Evolutionary conservation across 169 alveolate species (phyloP).

Genomic region (Eimeria maxima): DNA sequence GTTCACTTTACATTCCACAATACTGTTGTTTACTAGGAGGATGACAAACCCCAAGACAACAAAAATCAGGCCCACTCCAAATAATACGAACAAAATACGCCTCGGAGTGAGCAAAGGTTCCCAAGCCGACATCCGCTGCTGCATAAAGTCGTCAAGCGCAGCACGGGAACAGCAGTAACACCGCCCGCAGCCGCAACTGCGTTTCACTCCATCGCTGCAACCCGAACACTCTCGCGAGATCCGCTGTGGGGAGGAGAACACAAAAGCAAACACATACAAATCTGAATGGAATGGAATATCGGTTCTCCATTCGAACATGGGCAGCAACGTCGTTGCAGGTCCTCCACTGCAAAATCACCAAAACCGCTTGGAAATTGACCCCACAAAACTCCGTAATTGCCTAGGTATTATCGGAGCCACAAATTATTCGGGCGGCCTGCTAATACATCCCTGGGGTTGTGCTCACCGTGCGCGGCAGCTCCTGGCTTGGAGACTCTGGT

Average conservation of each 20-base stretch:
- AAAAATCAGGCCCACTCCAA: slow-evolving; percentile 88
- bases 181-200: slow-evolving; percentile 74
- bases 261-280: background rate
- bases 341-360: background rate
- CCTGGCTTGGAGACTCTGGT: slow-evolving; percentile 27
- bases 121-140: slow-evolving; percentile 95
- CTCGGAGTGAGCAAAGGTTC: slow-evolving; percentile 94
- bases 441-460: background rate
- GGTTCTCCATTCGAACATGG: background rate
- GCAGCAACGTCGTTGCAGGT: background rate
- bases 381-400: background rate
- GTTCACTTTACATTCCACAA: slow-evolving; percentile 79
- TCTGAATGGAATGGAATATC: background rate
- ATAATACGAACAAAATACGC: slow-evolving; percentile 89
- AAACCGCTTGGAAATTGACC: background rate
- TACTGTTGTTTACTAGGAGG: slow-evolving; percentile 30
- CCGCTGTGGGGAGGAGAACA: background rate
- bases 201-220: slow-evolving; percentile 68
- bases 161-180: slow-evolving; percentile 74
- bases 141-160: slow-evolving; percentile 82
- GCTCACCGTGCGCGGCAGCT: slow-evolving; percentile 21
- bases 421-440: background rate
- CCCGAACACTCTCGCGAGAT: slow-evolving; percentile 49
- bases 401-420: background rate
- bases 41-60: slow-evolving; percentile 87